A percentile compares a stretch with the other conserved stretches of the same genome.
Conservation (phyloP, 2,329 filamentous ascomycete genomes). For the Hypoxylon sp. region DNA sequence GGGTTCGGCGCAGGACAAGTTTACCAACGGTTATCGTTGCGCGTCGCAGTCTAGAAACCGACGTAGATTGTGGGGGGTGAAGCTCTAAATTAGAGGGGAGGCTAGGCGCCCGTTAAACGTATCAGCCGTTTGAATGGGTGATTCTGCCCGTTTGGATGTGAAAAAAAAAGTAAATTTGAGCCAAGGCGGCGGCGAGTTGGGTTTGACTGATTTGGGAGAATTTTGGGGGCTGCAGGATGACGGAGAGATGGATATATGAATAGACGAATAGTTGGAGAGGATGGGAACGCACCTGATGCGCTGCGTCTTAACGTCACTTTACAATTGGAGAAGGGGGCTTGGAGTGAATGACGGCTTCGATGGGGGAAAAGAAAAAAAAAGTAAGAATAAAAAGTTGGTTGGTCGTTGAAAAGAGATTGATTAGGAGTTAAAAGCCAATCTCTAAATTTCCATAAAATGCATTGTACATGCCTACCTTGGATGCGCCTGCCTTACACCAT, state of each 20-base stretch:
- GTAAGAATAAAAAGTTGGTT: conserved; percentile 5
- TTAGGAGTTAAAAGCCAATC: conserved; percentile 35
- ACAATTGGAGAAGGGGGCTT: conserved; percentile 15
- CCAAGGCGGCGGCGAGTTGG: conserved; percentile 15
- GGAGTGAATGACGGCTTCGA: background rate
- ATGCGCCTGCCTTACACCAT: no score
- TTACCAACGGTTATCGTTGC: conserved; percentile 10
- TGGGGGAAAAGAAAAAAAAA: background rate
- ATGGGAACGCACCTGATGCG: conserved; percentile 19
- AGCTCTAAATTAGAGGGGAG: conserved; percentile 16
- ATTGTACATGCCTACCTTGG: background rate
- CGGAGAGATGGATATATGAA: conserved; percentile 31
- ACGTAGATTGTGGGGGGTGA: background rate
- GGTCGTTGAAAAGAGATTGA: conserved; percentile 15
- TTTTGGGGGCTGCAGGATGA: conserved; percentile 40
- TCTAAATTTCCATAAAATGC: conserved; percentile 15
- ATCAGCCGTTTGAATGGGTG: background rate
- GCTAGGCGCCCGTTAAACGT: conserved; percentile 13
- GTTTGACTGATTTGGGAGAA: conserved; percentile 15
- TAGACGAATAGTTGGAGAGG: conserved; percentile 28
- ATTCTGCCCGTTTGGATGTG: conserved; percentile 14
- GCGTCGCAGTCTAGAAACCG: conserved; percentile 18
- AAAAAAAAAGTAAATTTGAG: conserved; percentile 19
- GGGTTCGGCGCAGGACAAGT: conserved; percentile 4
- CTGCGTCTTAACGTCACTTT: conserved; percentile 34